Evolutionary conservation across 148 eudicot genomes (phyloP).

Genomic region (Cornus controversa): DNA sequence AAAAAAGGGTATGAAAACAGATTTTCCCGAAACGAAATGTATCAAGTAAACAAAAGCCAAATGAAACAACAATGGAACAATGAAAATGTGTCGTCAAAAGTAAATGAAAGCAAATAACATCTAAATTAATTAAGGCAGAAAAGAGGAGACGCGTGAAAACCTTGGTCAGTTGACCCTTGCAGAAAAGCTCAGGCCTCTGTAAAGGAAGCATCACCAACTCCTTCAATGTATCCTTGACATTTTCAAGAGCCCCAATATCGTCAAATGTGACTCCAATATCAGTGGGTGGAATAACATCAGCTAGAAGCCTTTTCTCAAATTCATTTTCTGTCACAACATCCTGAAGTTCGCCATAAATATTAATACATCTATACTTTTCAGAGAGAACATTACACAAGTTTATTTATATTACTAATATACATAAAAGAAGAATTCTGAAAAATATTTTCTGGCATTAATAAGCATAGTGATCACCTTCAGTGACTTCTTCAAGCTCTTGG

Average conservation of each 20-base stretch:
- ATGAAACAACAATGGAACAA: neutral
- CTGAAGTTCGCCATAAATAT: slow-evolving; percentile 36
- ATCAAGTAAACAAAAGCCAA: neutral
- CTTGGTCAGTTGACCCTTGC: slow-evolving; percentile 97
- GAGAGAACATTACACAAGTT: neutral
- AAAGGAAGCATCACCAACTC: slow-evolving; percentile 98
- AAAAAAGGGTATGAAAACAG: neutral
- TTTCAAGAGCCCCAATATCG: slow-evolving; percentile 98
- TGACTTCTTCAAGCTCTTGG: slow-evolving; percentile 82
- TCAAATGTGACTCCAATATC: slow-evolving; percentile 98
- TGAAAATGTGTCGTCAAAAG: neutral
- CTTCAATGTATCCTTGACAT: slow-evolving; percentile 91
- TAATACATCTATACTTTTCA: neutral
- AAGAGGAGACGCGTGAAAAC: slow-evolving; percentile 29
- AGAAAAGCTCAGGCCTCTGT: slow-evolving; percentile 93
- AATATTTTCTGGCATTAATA: neutral
- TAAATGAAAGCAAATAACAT: too few relatives aligned
- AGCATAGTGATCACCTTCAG: slow-evolving; percentile 56
- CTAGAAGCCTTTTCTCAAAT: slow-evolving; percentile 85
- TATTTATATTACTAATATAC: neutral
- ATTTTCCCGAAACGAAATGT: neutral
- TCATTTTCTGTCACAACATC: slow-evolving; percentile 96
- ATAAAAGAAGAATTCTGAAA: neutral
- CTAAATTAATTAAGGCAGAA: slow-evolving; percentile 4
- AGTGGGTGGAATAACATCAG: slow-evolving; percentile 90